These are phyloP conservation scores for Ogataea methylovora DNA, from an alignment of 805 yeast species.

Conservation along the genomic window DNA sequence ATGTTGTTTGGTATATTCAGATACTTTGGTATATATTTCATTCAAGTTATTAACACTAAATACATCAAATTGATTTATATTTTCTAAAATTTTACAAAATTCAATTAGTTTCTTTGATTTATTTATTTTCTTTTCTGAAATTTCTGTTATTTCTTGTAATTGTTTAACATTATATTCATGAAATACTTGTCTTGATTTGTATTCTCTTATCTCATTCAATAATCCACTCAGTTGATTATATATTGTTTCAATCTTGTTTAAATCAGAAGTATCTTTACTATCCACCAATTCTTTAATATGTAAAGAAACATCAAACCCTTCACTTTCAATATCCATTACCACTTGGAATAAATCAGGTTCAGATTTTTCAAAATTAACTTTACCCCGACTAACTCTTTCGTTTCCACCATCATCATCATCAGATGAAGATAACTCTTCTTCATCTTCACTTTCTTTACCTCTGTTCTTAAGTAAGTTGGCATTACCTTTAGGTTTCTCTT, in stretches of 20 bases:
- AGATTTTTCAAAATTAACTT: constrained; percentile 5
- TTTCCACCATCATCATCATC: constrained; percentile 6
- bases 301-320: constrained; percentile 29
- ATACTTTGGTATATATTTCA: constrained; percentile 1
- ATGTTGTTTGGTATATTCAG: too few relatives aligned
- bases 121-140: constrained; percentile 1
- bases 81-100: not conserved
- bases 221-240: constrained; percentile 10
- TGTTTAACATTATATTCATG: constrained; percentile 9
- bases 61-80: constrained; percentile 1
- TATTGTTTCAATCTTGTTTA: constrained; percentile 3
- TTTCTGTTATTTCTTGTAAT: constrained; percentile 1
- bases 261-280: too few relatives aligned
- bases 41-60: not conserved
- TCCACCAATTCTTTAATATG: constrained; percentile 20
- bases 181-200: constrained; percentile 7
- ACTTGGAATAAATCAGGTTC: constrained; percentile 26
- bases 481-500: constrained; percentile 26
- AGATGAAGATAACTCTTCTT: constrained; percentile 13
- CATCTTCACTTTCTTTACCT: constrained; percentile 9
- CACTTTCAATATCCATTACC: constrained; percentile 28
- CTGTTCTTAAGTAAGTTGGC: constrained; percentile 9
- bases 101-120: constrained; percentile 4
- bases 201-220: constrained; percentile 8
- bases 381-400: not conserved